Evolutionary conservation across 352 stramenopile species (phyloP), one percentile per base, ranked within the genome.

Genomic region (Phytophthora pini): DNA sequence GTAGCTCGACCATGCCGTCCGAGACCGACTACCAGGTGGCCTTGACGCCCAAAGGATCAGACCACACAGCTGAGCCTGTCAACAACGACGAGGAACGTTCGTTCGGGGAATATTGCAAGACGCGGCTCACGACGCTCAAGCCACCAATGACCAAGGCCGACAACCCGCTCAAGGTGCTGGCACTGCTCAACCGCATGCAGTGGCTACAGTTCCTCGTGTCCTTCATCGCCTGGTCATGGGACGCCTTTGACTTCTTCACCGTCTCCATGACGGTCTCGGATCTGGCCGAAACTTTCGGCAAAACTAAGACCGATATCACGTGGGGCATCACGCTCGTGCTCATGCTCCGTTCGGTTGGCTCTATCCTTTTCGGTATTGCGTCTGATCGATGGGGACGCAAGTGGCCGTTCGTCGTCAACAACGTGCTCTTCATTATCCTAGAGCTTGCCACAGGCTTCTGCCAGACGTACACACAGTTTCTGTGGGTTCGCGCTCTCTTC

Each of bases 221-320:
- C 20, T 87, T 87, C 48, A 47, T 66, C 1, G 67, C 74, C 10
- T 87, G 77, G 77, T 67, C 62, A 2, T 87, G 77, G 77, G 77
- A 87, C 32, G 77, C 72, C 34, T 87, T 87, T 55, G 77, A 87
- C 61, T 87, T 87, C 61, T 87, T 87, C 67, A 87, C 77, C 2
- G 77, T 84, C 31, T 75, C 77, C 6, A 67, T 87, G 56, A 87
- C 77, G 0, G 51, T 87, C 51, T 80, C 75, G 5, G 77, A 87
- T 0, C 59, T 87, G n/a, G 72, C 74, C 22, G 49, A 83, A 52
- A 71, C 67, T 26, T 87, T 84, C 57, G 66, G 41, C 44, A 79
- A 78, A 48, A 67, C 61, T 34, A 82, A 82, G 39, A 70, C 72
- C 9, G 72, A 87, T 46, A 80, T 87, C 32, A 87, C 77, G 31